A percentile compares a stretch with the other conserved stretches of the same genome.
phyloP scores from a whole-genome alignment of 2,329 filamentous ascomycete species.

The Fusarium odoratissimum region DNA sequence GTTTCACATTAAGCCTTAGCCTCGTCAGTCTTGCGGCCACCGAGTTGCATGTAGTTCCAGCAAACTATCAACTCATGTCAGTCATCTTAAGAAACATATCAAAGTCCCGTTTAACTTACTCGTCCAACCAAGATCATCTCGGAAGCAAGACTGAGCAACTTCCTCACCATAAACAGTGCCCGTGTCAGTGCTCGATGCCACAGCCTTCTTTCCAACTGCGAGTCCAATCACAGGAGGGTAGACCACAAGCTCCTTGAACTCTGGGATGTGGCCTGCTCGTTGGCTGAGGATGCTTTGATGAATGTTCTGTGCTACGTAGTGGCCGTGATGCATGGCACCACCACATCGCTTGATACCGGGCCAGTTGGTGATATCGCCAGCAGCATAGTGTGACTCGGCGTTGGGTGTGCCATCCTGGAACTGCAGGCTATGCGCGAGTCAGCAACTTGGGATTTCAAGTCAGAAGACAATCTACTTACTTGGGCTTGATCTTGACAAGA shows the following conservation, averaged over 20 bases:
- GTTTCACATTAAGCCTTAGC: slow-evolving; percentile 36
- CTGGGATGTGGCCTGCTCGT: slow-evolving; percentile 54
- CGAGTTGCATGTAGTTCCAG: slow-evolving; percentile 65
- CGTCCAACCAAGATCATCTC: slow-evolving; percentile 73
- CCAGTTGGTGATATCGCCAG: slow-evolving; percentile 78
- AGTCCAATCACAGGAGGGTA: slow-evolving; percentile 76
- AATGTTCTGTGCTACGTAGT: slow-evolving; percentile 73
- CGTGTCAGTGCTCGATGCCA: slow-evolving; percentile 68
- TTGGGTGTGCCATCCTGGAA: slow-evolving; percentile 68
- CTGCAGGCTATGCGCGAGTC: slow-evolving; percentile 57
- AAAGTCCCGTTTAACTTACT: slow-evolving; percentile 58
- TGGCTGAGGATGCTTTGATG: slow-evolving; percentile 68
- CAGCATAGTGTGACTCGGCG: slow-evolving; percentile 71
- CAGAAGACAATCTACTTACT: slow-evolving; percentile 52
- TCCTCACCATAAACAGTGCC: slow-evolving; percentile 72
- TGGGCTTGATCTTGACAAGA: slow-evolving; percentile 71
- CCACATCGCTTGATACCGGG: slow-evolving; percentile 84
- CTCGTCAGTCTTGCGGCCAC: slow-evolving; percentile 47
- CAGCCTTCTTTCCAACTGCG: slow-evolving; percentile 76
- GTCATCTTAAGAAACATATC: neutral
- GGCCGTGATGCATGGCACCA: slow-evolving; percentile 79
- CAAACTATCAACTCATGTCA: slow-evolving; percentile 58
- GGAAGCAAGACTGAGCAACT: slow-evolving; percentile 72
- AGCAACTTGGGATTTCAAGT: neutral
- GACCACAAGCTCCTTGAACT: slow-evolving; percentile 62